A percentile compares a stretch with the other conserved stretches of the same genome.
Evolutionary conservation across 2,329 filamentous ascomycete species (phyloP).

Genomic region (Cordyceps fumosorosea): DNA sequence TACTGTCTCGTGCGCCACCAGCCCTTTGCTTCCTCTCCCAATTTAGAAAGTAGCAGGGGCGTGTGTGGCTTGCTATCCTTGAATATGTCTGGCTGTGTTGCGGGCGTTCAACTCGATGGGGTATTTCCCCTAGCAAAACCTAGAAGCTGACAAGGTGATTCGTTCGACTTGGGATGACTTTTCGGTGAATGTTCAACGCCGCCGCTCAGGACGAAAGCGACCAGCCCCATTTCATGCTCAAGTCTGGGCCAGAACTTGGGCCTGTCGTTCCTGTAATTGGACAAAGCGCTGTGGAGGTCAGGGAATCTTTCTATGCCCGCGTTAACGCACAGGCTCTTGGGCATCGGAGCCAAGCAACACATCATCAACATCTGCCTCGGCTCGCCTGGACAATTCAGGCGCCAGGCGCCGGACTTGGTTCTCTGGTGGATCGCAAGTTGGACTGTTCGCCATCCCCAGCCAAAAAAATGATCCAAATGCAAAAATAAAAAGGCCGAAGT

Average conservation of each 20-base stretch:
- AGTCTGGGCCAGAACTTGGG: neutral
- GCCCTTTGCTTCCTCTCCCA: neutral
- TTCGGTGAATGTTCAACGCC: neutral
- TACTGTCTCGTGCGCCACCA: neutral
- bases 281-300: neutral
- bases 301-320: neutral
- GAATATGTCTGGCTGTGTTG: neutral
- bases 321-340: neutral
- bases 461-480: neutral
- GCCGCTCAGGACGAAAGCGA: neutral
- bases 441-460: neutral
- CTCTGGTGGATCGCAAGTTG: constrained; percentile 1
- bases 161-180: neutral
- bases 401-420: neutral
- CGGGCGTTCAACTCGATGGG: neutral
- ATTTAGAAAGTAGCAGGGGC: neutral
- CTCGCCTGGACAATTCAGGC: neutral
- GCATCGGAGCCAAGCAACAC: neutral
- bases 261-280: neutral
- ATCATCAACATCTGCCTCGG: neutral
- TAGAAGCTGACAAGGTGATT: neutral
- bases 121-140: neutral
- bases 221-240: neutral
- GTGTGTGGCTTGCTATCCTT: neutral
- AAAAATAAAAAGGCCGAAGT: constrained; percentile 14